These are phyloP conservation scores for Colletotrichum viniferum DNA, from an alignment of 2,329 filamentous ascomycete species.

Conservation along the genomic window DNA sequence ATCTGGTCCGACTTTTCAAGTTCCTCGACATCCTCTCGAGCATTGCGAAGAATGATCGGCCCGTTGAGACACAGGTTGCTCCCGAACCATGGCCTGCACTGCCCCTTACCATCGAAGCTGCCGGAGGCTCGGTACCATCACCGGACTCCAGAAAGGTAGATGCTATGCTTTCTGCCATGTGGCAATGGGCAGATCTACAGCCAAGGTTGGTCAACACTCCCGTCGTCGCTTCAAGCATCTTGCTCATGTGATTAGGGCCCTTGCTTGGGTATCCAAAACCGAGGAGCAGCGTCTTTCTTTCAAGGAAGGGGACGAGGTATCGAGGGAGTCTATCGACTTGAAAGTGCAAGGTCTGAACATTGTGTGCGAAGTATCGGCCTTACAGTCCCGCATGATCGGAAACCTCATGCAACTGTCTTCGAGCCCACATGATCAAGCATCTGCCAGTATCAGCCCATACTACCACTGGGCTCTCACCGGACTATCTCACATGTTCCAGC, in stretches of 20 bases:
- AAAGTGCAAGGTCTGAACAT: background rate
- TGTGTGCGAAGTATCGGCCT: background rate
- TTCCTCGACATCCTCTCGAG: background rate
- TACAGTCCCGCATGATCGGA: background rate
- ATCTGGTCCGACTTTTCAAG: background rate
- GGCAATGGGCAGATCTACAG: background rate
- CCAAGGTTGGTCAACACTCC: background rate
- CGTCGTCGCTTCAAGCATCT: accelerated
- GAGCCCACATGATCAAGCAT: background rate
- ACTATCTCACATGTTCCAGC: background rate
- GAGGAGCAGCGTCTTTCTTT: background rate
- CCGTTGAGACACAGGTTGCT: background rate
- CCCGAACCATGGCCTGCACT: background rate
- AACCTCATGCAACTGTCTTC: background rate
- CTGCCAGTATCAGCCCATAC: background rate
- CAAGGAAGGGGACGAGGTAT: background rate
- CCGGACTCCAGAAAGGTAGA: background rate
- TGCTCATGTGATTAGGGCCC: background rate
- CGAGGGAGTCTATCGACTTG: background rate
- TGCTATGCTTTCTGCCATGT: background rate
- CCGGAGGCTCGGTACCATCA: background rate
- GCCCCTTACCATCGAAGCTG: background rate
- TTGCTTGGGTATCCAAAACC: background rate
- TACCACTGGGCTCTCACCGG: background rate
- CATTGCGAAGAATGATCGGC: background rate